phyloP scores from a whole-genome alignment of 768 basidiomycete genomes.

The Pulveroboletus sp. region DNA sequence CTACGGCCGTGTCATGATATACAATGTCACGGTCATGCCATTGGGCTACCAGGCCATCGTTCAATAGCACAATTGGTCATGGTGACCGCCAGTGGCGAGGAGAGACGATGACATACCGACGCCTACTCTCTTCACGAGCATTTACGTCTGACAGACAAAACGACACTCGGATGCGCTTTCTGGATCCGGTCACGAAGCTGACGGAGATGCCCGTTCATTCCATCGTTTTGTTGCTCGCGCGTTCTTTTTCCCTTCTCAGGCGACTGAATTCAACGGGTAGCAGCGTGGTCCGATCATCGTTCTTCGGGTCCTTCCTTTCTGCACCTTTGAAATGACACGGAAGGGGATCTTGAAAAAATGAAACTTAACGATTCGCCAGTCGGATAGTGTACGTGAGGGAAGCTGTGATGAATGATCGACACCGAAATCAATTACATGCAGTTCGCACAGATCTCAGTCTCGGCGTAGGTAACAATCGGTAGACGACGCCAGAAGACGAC shows the following conservation, averaged over 20 bases:
- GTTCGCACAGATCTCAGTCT: slow-evolving; percentile 18
- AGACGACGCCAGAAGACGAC: not conserved
- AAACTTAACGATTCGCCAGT: not conserved
- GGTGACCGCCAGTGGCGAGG: not conserved
- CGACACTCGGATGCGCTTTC: not conserved
- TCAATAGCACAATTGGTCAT: not conserved
- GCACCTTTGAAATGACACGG: not conserved
- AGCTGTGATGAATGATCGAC: slow-evolving; percentile 10
- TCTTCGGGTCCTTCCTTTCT: not conserved
- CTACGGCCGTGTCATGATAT: no score
- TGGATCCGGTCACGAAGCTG: not conserved
- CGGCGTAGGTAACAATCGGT: slow-evolving; percentile 2
- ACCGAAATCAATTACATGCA: slow-evolving; percentile 1
- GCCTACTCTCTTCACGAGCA: no score
- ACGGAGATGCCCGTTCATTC: not conserved
- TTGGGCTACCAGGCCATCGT: no score
- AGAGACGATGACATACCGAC: not conserved
- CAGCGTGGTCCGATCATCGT: not conserved
- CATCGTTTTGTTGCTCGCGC: no score
- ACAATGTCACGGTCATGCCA: no score
- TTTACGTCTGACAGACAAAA: no score
- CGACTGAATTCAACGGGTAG: not conserved
- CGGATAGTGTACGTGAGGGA: slow-evolving; percentile 7
- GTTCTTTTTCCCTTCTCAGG: not conserved
- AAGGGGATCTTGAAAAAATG: slow-evolving; percentile 8